Base-by-base conservation (phyloP, 1,284 basidiomycete genomes). In the Puccinia horiana region DNA sequence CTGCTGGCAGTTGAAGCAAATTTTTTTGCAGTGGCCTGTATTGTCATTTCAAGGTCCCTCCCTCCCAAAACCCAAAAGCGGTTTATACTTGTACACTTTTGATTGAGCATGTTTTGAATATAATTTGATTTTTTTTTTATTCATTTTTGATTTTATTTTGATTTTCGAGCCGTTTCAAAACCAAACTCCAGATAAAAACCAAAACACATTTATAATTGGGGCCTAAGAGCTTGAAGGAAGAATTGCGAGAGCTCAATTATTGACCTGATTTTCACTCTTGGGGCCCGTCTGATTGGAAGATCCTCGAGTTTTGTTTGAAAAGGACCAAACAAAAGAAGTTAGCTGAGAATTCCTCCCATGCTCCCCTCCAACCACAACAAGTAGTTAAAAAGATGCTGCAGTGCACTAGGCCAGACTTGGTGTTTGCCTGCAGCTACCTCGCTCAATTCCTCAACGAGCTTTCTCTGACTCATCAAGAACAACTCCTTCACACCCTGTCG, bases 241-340 rank as follows among this genome's bases (percentile, higher is more conserved):
- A 75, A 58, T 32, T 75, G 32, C 35, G 58, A 54, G 23, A 56
- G 23, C 44, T 78, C 5, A 47, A 72, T 32, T 80, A 80, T 61
- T 47, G 37, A 47, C 67, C 77, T 3, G 35, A 80, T 56, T 56
- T 80, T 3, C 29, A 72, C 16, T 16, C 65, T 14, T 80, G 77
- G 77, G 61, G 32, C 37, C 32, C 26, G 54, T 20, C 52, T 11
- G 77, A 80, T 80, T 80, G 77, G 77, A 69, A 72, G 52, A 61
- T 70, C n/a, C 69, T 80, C 23, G 77, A 80, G 40, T 54, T 37
- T 35, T 70, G 77, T 70, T 49, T 80, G 11, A 80, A 56, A 37
- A 80, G 37, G 40, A 23, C 37, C 67, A n/a, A 61, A 23, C 75
- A 44, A 12, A 52, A 72, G 23, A 23, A 26, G 42, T 12, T 26